These are phyloP conservation scores for Chytriomyces sp. DNA, from an alignment of 192 early-diverging fungal species.

Conservation along the genomic window DNA sequence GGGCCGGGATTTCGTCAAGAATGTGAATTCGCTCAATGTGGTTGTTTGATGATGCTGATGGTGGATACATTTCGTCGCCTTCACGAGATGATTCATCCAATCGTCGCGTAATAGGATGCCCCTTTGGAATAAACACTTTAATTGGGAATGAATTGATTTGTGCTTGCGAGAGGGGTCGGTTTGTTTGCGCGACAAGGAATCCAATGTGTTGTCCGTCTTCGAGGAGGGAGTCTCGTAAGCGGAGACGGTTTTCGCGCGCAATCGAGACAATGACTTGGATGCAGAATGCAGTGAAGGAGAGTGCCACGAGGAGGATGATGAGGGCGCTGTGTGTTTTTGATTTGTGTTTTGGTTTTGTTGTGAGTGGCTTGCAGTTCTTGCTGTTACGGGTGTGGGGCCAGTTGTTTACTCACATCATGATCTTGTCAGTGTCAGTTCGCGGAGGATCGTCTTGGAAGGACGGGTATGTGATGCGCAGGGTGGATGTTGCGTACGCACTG, in stretches of 20 bases:
- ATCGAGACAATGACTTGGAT: neutral
- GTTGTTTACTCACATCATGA: too few species aligned
- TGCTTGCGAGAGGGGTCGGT: neutral
- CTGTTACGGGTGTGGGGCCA: too few species aligned
- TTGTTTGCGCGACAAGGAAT: neutral
- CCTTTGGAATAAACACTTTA: neutral
- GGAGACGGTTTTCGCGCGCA: neutral
- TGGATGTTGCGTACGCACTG: too few species aligned
- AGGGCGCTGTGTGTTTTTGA: neutral
- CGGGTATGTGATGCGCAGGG: too few species aligned
- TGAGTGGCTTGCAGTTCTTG: too few species aligned
- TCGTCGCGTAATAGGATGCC: neutral
- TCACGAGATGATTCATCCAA: too few species aligned
- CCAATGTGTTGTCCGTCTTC: neutral
- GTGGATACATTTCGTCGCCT: neutral
- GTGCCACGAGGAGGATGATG: neutral
- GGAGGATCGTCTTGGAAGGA: too few species aligned
- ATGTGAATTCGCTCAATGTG: neutral
- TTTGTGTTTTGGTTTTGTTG: neutral
- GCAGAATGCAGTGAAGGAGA: neutral
- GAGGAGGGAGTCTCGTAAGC: neutral
- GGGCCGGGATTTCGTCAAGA: neutral
- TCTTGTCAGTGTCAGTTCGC: too few species aligned
- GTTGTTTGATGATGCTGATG: neutral
- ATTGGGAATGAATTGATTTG: neutral